phyloP scores from a whole-genome alignment of 2,329 filamentous ascomycete genomes.

The Sporothrix schenckii region DNA sequence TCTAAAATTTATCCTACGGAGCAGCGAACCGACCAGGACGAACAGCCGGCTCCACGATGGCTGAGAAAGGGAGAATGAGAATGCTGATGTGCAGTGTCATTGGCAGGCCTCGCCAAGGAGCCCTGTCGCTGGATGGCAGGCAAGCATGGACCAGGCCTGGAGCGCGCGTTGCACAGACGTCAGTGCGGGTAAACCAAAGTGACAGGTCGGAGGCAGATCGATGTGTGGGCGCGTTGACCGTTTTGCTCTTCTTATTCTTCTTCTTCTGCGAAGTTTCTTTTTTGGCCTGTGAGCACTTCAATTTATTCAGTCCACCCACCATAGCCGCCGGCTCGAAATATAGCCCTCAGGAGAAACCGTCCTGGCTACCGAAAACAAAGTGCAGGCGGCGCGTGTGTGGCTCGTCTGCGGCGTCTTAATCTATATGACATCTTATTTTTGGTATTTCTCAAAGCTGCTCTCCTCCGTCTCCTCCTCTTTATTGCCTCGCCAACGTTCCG shows the following conservation, averaged over 20 bases:
- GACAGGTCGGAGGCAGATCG: constrained; percentile 15
- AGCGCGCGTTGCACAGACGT: constrained; percentile 26
- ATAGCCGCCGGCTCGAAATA: constrained; percentile 16
- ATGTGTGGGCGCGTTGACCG: background rate
- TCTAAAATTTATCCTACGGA: constrained; percentile 27
- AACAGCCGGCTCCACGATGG: constrained; percentile 15
- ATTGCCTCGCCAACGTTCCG: background rate
- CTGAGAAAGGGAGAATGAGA: background rate
- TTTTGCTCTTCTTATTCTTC: background rate
- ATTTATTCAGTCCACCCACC: background rate
- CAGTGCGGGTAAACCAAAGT: constrained; percentile 28
- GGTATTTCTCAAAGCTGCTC: background rate
- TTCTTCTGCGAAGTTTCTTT: background rate
- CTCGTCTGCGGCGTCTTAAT: background rate
- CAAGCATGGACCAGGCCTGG: constrained; percentile 4
- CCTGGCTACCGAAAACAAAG: constrained; percentile 26
- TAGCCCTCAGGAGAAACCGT: constrained; percentile 21
- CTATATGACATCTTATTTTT: background rate
- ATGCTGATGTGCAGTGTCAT: background rate
- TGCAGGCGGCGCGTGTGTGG: constrained; percentile 1
- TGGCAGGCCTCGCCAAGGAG: background rate
- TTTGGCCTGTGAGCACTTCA: too few species aligned
- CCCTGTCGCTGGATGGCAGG: background rate
- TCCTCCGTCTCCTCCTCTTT: background rate
- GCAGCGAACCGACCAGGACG: constrained; percentile 18